Conservation (phyloP, 805 yeast species). For the Jamesozyma lodderae region DNA sequence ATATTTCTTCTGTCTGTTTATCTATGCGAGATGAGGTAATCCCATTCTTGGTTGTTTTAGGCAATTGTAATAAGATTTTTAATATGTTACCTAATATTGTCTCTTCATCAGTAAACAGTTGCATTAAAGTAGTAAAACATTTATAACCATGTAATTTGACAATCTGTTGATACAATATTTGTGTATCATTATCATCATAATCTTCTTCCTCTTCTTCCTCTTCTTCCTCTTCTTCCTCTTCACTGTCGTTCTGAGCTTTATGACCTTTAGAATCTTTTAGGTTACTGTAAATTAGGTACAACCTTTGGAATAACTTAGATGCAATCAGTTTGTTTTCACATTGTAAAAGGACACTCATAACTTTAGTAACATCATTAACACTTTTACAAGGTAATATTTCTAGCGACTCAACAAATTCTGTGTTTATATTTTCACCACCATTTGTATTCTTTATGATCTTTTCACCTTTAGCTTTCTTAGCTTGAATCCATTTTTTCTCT, state of each 20-base stretch:
- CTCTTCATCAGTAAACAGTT: constrained; percentile 30
- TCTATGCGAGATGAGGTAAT: constrained; percentile 70
- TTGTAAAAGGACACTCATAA: constrained; percentile 75
- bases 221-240: constrained; percentile 23
- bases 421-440: constrained; percentile 46
- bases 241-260: too few species aligned
- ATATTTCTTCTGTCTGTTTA: constrained; percentile 35
- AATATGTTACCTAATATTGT: constrained; percentile 41
- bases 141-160: constrained; percentile 82
- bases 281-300: constrained; percentile 35
- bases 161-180: constrained; percentile 45
- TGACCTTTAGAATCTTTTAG: too few species aligned
- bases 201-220: constrained; percentile 30
- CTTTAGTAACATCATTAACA: constrained; percentile 59
- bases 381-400: constrained; percentile 40
- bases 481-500: constrained; percentile 65
- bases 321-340: constrained; percentile 59
- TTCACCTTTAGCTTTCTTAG: constrained; percentile 41
- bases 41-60: constrained; percentile 66
- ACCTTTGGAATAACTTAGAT: constrained; percentile 57
- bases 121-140: constrained; percentile 55
- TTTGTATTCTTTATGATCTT: constrained; percentile 37
- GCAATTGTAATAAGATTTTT: constrained; percentile 53
- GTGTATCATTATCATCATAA: constrained; percentile 11
- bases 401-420: constrained; percentile 53